Percentiles rank a stretch among this genome's conserved stretches.
Evolutionary conservation across 345 rosid genomes (phyloP).

Genomic region (Gossypium bickii): DNA sequence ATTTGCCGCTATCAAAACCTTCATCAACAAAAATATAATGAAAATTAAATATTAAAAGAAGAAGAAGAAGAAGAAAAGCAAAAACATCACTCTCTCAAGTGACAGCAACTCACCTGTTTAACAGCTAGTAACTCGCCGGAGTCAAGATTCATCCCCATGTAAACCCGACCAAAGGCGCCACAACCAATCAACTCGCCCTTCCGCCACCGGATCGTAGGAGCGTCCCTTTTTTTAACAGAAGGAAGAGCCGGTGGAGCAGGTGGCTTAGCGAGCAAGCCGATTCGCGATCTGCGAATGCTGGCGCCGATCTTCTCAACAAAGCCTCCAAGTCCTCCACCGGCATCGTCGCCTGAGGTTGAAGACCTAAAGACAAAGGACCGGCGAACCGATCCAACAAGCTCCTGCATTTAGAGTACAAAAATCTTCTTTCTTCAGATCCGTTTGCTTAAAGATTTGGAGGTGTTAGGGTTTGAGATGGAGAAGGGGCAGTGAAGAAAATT

Average conservation of each 20-base stretch:
- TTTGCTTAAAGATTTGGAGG: not conserved
- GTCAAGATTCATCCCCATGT: constrained; percentile 78
- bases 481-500: constrained; percentile 17
- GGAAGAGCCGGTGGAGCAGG: constrained; percentile 45
- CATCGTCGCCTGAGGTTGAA: constrained; percentile 39
- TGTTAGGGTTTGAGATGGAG: constrained; percentile 17
- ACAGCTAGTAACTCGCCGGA: constrained; percentile 76
- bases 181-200: constrained; percentile 72
- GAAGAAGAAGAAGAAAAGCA: too few relatives aligned
- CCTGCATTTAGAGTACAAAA: constrained; percentile 49
- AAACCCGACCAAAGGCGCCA: constrained; percentile 68
- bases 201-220: constrained; percentile 71
- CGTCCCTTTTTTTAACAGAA: constrained; percentile 28
- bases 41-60: not conserved
- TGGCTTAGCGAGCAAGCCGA: constrained; percentile 51
- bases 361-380: constrained; percentile 72
- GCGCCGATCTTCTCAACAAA: constrained; percentile 69
- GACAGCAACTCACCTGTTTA: constrained; percentile 44
- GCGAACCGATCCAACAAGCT: constrained; percentile 80
- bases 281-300: constrained; percentile 65
- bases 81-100: not conserved
- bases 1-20: constrained; percentile 61
- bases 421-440: not conserved
- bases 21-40: not conserved
- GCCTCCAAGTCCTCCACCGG: constrained; percentile 39